Base-by-base conservation (phyloP, 1,284 basidiomycete genomes). In the Porogramme epimiltina region DNA sequence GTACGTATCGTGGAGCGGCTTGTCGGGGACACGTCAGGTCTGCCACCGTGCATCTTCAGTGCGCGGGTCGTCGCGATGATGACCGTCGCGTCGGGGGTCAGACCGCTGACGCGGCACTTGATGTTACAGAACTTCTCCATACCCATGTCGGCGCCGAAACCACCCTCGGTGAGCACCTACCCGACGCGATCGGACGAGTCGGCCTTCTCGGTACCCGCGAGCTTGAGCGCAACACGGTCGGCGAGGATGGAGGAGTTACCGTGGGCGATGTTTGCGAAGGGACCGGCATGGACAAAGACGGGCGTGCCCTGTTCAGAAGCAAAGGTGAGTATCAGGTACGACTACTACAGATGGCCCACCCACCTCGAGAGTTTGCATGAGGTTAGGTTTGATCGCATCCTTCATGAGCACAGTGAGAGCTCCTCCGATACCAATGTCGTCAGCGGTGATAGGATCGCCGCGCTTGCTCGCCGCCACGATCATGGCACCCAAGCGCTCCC, bases 111-210 rank as follows among this genome's bases (percentile, higher is more conserved):
- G 52, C 97, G 87, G 70, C 96, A 98, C 76, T 99, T 99, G 82
- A 99, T 99, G 77, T 99, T 98, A 81, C 95, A 98, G 82, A 99
- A 99, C 74, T 99, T 95, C 76, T 95, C 93, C 92, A 95, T 93
- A 58, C 95, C 96, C 84, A 99, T 99, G 72, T 99, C 96, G 22
- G 97, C 96, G 58, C 96, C 97, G 72, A 99, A 99, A 22, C 96
- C 96, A 66, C 95, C 96, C 74, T 99, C 96, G 34, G 96, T 99
- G 62, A 99, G 86, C 53, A 99, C 97, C 65, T 98, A 99, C 33
- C 96, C 96, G 40, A 89, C 85, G 52, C 87, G 85, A 51, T 89
- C 86, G 11, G 85, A 63, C 1, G 83, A 75, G 66, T 98, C 96
- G 48, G 95, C 95, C 62, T 91, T 82, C 71, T 99, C 96, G n/a